Percentiles rank a stretch among this genome's conserved stretches.
phyloP scores from a whole-genome alignment of 768 basidiomycete genomes.

The Termitomyces sp. region DNA sequence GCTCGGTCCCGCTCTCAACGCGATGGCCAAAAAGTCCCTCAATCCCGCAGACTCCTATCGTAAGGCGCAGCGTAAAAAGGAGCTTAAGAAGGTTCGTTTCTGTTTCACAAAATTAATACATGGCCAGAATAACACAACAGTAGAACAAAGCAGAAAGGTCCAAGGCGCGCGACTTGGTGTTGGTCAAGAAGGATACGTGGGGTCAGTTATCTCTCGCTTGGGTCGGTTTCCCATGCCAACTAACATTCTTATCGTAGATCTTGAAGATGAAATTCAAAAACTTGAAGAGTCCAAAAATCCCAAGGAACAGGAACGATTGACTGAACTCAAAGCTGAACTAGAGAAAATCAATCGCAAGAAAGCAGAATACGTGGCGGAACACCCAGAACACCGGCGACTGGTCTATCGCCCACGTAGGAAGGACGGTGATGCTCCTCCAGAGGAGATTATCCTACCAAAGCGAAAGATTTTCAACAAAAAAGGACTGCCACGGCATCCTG shows the following conservation, averaged over 20 bases:
- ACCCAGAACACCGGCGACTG: conserved; percentile 85
- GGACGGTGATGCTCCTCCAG: conserved; percentile 36
- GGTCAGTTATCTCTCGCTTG: conserved; percentile 35
- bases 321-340: conserved; percentile 71
- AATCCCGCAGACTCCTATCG: conserved; percentile 96
- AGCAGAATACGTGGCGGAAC: conserved; percentile 85
- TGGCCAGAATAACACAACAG: conserved; percentile 29
- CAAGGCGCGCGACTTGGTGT: conserved; percentile 81
- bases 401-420: conserved; percentile 62
- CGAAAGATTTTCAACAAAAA: conserved; percentile 76
- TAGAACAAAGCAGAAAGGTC: conserved; percentile 88
- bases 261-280: conserved; percentile 75
- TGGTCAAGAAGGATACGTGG: conserved; percentile 90
- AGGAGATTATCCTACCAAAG: conserved; percentile 34
- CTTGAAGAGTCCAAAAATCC: conserved; percentile 46
- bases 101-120: conserved; percentile 2
- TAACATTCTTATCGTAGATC: conserved; percentile 37
- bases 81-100: conserved; percentile 81
- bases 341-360: conserved; percentile 81
- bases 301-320: conserved; percentile 56
- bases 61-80: conserved; percentile 93
- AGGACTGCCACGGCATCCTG: conserved; percentile 86
- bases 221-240: neutral
- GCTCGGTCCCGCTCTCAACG: conserved; percentile 18
- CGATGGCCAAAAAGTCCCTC: conserved; percentile 80